Conservation (phyloP, 371 early-diverging fungal genomes). For the Mortierella sp. region DNA sequence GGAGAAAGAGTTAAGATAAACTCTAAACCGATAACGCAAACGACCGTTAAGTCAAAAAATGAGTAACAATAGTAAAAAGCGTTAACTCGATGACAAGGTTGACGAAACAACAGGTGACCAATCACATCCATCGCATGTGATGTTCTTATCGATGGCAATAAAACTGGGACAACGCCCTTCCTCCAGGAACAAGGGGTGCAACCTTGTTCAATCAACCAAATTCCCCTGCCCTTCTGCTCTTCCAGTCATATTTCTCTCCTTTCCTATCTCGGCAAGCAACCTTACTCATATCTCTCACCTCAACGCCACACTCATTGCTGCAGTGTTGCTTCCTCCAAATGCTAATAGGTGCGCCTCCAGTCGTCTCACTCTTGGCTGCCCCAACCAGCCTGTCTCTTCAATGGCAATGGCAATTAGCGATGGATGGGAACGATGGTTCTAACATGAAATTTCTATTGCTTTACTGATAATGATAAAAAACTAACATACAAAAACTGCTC, state of each 20-base stretch:
- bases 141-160: not conserved
- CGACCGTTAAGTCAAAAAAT: not conserved
- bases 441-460: not conserved
- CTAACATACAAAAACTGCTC: constrained; percentile 44
- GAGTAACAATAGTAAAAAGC: constrained; percentile 24
- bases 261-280: not conserved
- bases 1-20: not conserved
- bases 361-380: not conserved
- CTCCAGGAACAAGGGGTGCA: not conserved
- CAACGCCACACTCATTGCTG: not conserved
- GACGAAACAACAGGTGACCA: constrained; percentile 16
- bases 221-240: not conserved
- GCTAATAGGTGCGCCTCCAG: not conserved
- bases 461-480: not conserved
- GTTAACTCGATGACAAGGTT: constrained; percentile 27
- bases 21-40: not conserved
- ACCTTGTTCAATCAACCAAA: not conserved
- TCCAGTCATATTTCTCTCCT: not conserved
- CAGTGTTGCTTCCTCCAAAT: not conserved
- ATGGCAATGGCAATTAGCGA: not conserved
- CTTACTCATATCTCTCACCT: not conserved
- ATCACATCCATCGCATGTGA: constrained; percentile 20
- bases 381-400: not conserved
- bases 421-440: not conserved
- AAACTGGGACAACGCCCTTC: not conserved